Base-by-base conservation (phyloP, 2,329 filamentous ascomycete genomes). In the Nothophoma quercina region DNA sequence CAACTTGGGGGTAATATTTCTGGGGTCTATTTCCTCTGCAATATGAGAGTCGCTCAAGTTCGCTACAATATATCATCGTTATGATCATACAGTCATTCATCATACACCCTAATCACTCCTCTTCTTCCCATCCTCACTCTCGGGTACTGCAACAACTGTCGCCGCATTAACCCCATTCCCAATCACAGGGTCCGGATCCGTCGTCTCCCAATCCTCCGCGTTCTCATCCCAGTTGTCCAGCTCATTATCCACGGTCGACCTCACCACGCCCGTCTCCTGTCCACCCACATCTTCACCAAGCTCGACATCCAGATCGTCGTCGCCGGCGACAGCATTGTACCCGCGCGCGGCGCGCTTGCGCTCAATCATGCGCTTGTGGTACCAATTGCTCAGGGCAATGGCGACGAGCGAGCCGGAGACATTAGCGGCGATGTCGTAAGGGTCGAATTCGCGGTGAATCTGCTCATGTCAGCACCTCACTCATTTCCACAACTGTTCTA, bases 161-260 rank as follows among this genome's bases (percentile, higher is more conserved):
- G 43, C 50, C 26, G 44, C 50, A 36, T 53, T 48, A 7, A 48
- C 50, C 19, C 64, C 56, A 35, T 66, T 65, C 7, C 62, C 55
- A 38, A 62, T 74, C 6, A 63, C 43, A 12, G 58, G 55, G 30
- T 65, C 69, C 5, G 68, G 70, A 33, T 77, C 85, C 23, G 85
- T 85, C 2, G 84, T 82, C 43, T 88, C 85, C 86, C 85, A 88
- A 63, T 87, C 84, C 53, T 85, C 84, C 1, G 79, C 83, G 74
- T 96, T 95, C 77, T 96, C 93, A 68, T 96, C 92, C 92, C 93
- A 96, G 62, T 93, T 91, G 69, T 96, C 93, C 7, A 96, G 83
- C 77, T 96, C 90, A 53, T 93, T 85, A 63, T 96, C 92, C 16
- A 96, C 73, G 1, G 71, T 73, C 6, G 67, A 67, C 12, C 69